Base-by-base conservation (phyloP, 345 rosid species). In the Rhodomyrtus tomentosa region DNA sequence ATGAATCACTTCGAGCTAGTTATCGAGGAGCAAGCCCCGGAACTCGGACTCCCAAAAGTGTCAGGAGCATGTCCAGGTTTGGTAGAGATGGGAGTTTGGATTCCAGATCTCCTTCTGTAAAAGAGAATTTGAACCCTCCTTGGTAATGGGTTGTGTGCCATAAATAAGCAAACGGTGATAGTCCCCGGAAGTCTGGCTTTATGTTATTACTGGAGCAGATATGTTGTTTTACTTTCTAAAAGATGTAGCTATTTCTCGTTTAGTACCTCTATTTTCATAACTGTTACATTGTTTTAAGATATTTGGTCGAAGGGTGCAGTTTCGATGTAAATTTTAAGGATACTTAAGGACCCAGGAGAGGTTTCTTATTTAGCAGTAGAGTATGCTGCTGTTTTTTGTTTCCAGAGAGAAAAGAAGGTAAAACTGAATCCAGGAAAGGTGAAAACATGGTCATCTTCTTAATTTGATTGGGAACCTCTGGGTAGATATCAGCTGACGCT, bases 1-100 rank as follows among this genome's bases (percentile, higher is more conserved):
- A 97, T 88, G 99, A 94, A 90, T 92, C 98, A 13, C 99, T 97
- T 72, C 95, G 99, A 84, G 99, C 98, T 56, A 96, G 96, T 88
- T 95, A 95, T 81, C 92, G 98, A 86, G 98, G 98, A n/a, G 90
- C 95, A 49, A 95, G 96, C 86, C 98, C 98, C 4, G 91, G 88
- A 16, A 45, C 87, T 82, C 88, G 88, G 12, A 97, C 99, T 86
- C 99, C 99, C 50, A 94, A 94, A 88, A 86, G 89, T 86, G 92
- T 82, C 59, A 92, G 98, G 89, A 96, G 98, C 85, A 88, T 87
- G 20, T 95, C 98, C 0, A 92, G 99, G 89, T 89, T 95, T 76
- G 96, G 95, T 84, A 95, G 93, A 88, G 98, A 97, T 88, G 91
- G 87, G 72, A 93, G 92, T 89, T 84, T 82, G 81, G 82, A 87